A percentile compares a stretch with the other conserved stretches of the same genome.
phyloP scores from a whole-genome alignment of 345 rosid species.

The Rhodomyrtus tomentosa region DNA sequence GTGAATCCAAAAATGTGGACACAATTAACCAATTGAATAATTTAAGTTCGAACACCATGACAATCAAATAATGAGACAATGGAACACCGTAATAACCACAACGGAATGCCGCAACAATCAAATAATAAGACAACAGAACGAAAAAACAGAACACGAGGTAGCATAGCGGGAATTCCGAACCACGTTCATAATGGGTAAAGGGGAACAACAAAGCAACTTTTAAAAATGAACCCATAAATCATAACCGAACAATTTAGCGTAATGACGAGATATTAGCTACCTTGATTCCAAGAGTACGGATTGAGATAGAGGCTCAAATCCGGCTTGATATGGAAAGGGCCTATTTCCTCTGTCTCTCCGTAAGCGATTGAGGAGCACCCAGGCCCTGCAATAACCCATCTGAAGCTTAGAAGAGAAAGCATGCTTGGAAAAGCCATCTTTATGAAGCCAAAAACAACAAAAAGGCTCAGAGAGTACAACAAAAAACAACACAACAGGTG shows the following conservation, averaged over 20 bases:
- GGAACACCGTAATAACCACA: background rate
- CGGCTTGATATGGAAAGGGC: conserved; percentile 71
- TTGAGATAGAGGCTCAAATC: conserved; percentile 75
- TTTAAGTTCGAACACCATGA: background rate
- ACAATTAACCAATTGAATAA: background rate
- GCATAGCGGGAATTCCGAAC: background rate
- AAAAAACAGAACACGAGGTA: background rate
- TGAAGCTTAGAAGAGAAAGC: background rate
- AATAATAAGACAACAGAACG: background rate
- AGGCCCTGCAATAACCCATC: conserved; percentile 44
- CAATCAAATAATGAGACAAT: background rate
- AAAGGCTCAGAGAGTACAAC: background rate
- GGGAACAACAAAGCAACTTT: background rate
- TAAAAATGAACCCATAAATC: background rate
- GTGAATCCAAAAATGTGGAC: background rate
- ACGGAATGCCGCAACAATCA: background rate
- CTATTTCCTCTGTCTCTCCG: conserved; percentile 90
- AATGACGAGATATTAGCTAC: conserved; percentile 10
- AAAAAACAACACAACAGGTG: background rate
- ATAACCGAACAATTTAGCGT: background rate
- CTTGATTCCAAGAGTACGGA: conserved; percentile 89
- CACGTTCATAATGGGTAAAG: background rate
- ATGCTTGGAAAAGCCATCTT: background rate
- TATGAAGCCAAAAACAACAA: background rate
- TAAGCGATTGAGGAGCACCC: conserved; percentile 91